Conservation (phyloP, 257 asterid species). For the Solanum sejunctum region DNA sequence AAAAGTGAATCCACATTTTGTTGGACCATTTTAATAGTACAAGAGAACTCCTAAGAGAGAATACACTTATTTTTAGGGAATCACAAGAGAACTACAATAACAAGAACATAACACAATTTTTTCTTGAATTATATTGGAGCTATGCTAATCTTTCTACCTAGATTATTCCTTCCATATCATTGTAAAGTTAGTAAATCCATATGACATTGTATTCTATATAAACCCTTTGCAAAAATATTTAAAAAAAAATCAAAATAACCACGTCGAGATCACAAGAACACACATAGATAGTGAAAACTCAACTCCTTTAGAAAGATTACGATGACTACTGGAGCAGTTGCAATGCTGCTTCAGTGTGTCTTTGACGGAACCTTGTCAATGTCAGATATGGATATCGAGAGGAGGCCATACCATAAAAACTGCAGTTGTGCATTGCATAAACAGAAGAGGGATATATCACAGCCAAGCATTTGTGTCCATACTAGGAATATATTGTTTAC, state of each 20-base stretch:
- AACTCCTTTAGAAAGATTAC: neutral
- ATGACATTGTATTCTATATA: neutral
- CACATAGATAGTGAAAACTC: neutral
- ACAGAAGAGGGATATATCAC: neutral
- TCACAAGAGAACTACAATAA: neutral
- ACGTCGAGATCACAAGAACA: neutral
- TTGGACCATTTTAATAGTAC: neutral
- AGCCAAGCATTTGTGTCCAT: slow-evolving; percentile 2
- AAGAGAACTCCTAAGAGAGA: neutral
- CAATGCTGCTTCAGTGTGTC: slow-evolving; percentile 11
- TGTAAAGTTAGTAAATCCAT: neutral
- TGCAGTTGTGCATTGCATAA: slow-evolving; percentile 37
- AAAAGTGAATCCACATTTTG: neutral
- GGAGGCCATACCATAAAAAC: slow-evolving; percentile 26
- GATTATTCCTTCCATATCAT: neutral
- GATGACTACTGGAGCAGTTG: slow-evolving; percentile 13
- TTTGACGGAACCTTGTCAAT: slow-evolving; percentile 22
- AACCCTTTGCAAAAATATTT: neutral
- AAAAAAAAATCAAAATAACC: neutral
- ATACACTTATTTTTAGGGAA: neutral
- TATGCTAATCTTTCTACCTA: neutral
- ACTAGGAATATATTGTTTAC: slow-evolving; percentile 10
- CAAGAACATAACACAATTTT: neutral
- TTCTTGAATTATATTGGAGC: neutral
- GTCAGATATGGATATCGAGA: slow-evolving; percentile 20